A percentile compares a stretch with the other conserved stretches of the same genome.
Conservation (phyloP, 75 land plant genomes). For the Adiantum capillusveneris region DNA sequence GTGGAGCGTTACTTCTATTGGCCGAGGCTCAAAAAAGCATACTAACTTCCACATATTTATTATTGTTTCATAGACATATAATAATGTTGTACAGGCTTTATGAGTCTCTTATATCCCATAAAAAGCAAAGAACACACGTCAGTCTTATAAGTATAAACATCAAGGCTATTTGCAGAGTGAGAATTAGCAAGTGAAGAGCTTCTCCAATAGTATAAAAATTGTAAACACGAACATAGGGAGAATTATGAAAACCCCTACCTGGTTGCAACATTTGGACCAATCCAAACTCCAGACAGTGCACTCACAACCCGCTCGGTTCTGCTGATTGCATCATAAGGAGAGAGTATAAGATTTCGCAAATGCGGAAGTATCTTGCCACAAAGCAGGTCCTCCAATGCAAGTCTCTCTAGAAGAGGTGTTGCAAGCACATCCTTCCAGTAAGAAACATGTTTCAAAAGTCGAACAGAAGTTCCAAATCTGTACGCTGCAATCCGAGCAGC, state of each 20-base stretch:
- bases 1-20: too few relatives aligned
- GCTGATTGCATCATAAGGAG: slow-evolving; percentile 75
- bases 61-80: too few relatives aligned
- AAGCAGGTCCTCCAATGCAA: slow-evolving; percentile 78
- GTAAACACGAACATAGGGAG: too few relatives aligned
- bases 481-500: slow-evolving; percentile 71
- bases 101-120: too few relatives aligned
- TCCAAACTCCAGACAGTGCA: slow-evolving; percentile 76
- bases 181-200: too few relatives aligned
- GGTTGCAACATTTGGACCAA: slow-evolving; percentile 43
- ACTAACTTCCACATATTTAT: too few relatives aligned
- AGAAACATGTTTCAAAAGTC: slow-evolving; percentile 68
- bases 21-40: too few relatives aligned
- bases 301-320: slow-evolving; percentile 72
- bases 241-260: slow-evolving; percentile 26
- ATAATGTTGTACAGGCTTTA: too few relatives aligned
- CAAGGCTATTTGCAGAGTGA: too few relatives aligned
- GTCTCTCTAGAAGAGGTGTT: slow-evolving; percentile 52
- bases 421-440: slow-evolving; percentile 83
- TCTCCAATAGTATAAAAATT: too few relatives aligned
- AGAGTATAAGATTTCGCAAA: slow-evolving; percentile 40
- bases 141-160: too few relatives aligned
- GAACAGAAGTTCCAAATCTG: slow-evolving; percentile 73
- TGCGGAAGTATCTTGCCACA: slow-evolving; percentile 71
- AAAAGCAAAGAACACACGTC: too few relatives aligned